Evolutionary conservation across 2,329 filamentous ascomycete species (phyloP), one percentile per base, ranked within the genome.

Genomic region (Aspergillus sojae): DNA sequence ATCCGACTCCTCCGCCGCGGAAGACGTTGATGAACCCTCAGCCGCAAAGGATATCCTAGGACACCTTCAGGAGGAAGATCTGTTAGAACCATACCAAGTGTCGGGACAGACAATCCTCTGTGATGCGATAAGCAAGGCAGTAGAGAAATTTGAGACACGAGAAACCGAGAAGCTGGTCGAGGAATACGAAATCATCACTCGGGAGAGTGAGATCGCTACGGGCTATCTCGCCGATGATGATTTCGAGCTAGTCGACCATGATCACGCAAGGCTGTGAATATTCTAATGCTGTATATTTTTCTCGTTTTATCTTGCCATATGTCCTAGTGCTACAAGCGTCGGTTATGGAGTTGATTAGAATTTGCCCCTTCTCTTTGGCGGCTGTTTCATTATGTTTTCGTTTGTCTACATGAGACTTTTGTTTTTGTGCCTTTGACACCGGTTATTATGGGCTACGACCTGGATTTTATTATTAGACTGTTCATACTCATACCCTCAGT

Each of bases 101-200:
- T 70, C 77, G 4, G 86, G 86, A 46, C 84, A 84, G 74, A 84
- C 86, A 71, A 82, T 89, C 71, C 79, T 89, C 56, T 83, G 84
- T 63, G 79, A 79, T 19, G 86, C 86, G 12, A 78, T 89, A 39
- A 81, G 80, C 61, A 83, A 86, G 74, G 86, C 86, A 1, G 83
- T 88, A 46, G 83, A 86, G 78, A 82, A 81, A 66, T 89, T 83
- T 71, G 86, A 89, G 77, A 84, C 82, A 65, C 83, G 83, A 69
- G 83, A 86, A 76, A 88, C 85, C 2, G 84, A 87, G 75, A 86
- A 86, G 77, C 74, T 89, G 55, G 83, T 87, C 73, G 85, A 83
- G 77, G 86, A 88, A 77, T 89, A 88, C 69, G 86, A 88, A 71
- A 81, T 81, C 80, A 69, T 83, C 79, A 68, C 82, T 30, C 70